Base-by-base conservation (phyloP, 192 early-diverging fungal genomes). In the Podila clonocystis region DNA sequence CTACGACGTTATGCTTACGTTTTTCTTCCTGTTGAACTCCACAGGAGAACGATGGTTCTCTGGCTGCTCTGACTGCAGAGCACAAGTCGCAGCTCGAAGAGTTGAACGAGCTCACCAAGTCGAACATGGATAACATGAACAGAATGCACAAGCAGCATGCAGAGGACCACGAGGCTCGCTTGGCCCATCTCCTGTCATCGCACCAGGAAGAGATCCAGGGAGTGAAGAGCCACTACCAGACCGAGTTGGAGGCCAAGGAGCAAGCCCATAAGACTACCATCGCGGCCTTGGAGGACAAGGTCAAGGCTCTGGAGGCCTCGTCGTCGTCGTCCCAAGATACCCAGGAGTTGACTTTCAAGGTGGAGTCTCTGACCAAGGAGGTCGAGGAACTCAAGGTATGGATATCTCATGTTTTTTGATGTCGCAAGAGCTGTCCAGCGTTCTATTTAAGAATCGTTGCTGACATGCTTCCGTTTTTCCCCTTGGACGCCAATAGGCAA, bases 341-440 rank as follows among this genome's bases (percentile, higher is more conserved):
- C 38, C 68, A 65, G 22, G 26, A 29, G 17, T 28, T 76, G 33
- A 8, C 62, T 7, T 31, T 38, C 13, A 69, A 79, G 31, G 17
- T 79, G 7, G 75, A 68, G 65, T 65, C 38, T 31, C 8, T 72
- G 28, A 49, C 19, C 22, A 82, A 84, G 58, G 86, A 85, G 70
- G 69, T 87, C 67, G 65, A 77, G 20, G 75, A 82, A 9, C 72
- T 74, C 24, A 82, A 83, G 72, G 86, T 87, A 82, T 48, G 31
- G 13, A 9, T 41, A 1, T 38, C 29, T n/a, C 2, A n/a, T n/a
- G n/a, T 3, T 29, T 48, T 24, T 22, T 60, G 24, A 26, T 60
- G 2, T 41, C 12, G 5, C 1, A 17, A 22, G 20, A 41, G 20
- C 2, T 55, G 13, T 31, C 7, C 24, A 22, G 63, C 1, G 20